phyloP scores from a whole-genome alignment of 768 basidiomycete genomes.

The Lanmaoa pseudosensibilis region DNA sequence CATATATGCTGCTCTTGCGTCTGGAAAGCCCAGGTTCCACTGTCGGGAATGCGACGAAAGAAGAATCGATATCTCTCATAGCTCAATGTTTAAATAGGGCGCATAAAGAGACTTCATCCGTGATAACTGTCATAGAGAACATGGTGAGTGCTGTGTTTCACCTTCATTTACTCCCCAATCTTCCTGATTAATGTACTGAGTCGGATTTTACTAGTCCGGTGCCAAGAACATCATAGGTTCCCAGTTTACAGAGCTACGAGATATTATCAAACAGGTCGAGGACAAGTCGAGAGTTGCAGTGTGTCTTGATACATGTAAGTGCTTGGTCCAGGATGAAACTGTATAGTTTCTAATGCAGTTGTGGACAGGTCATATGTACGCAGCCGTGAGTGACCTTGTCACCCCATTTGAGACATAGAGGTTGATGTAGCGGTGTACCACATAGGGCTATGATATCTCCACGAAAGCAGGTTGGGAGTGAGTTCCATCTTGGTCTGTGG shows the following conservation, averaged over 20 bases:
- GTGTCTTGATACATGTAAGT: slow-evolving; percentile 80
- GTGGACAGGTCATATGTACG: slow-evolving; percentile 67
- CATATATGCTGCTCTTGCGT: not conserved
- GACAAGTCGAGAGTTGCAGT: slow-evolving; percentile 78
- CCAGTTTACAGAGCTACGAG: slow-evolving; percentile 62
- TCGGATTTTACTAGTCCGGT: slow-evolving; percentile 54
- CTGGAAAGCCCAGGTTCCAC: slow-evolving; percentile 75
- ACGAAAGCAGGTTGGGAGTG: slow-evolving; percentile 72
- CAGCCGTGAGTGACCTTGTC: slow-evolving; percentile 64
- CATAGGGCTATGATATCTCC: slow-evolving; percentile 78
- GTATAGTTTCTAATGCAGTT: not conserved
- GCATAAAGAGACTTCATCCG: slow-evolving; percentile 56
- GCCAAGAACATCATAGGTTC: slow-evolving; percentile 78
- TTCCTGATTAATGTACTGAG: not conserved
- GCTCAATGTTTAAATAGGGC: slow-evolving; percentile 75
- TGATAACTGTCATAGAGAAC: slow-evolving; percentile 75
- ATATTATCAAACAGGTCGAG: slow-evolving; percentile 67
- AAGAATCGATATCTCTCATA: slow-evolving; percentile 61
- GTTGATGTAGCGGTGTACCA: not conserved
- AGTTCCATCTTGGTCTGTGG: slow-evolving; percentile 22
- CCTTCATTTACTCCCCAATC: not conserved
- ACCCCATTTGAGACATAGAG: slow-evolving; percentile 7
- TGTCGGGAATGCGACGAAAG: slow-evolving; percentile 62
- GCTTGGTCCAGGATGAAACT: not conserved
- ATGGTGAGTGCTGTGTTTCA: slow-evolving; percentile 52